phyloP scores from a whole-genome alignment of 1,139 yeast species.

The Kluyveromyces sp. region DNA sequence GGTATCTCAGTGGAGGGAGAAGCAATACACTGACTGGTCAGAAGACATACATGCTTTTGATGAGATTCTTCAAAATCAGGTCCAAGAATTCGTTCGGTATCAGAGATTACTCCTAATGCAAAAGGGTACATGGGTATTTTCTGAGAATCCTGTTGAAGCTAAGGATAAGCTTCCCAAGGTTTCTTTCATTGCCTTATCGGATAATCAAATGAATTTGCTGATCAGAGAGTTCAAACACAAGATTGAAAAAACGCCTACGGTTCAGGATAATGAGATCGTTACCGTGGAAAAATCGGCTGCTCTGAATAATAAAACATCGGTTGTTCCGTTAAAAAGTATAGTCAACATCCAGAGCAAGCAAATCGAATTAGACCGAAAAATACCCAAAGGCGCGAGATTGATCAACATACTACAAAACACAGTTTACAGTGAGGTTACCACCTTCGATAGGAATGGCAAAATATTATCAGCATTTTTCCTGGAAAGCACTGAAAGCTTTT shows the following conservation, averaged over 20 bases:
- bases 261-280: conserved; percentile 43
- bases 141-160: conserved; percentile 52
- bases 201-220: conserved; percentile 58
- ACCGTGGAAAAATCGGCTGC: conserved; percentile 19
- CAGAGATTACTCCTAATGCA: conserved; percentile 68
- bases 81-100: conserved; percentile 68
- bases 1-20: conserved; percentile 38
- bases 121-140: conserved; percentile 79
- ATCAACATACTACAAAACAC: conserved; percentile 49
- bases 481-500: conserved; percentile 64
- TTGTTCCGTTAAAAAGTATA: conserved; percentile 26
- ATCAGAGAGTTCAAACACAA: conserved; percentile 53
- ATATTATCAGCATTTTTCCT: conserved; percentile 53
- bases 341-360: conserved; percentile 20
- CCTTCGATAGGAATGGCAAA: conserved; percentile 40
- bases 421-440: conserved; percentile 48
- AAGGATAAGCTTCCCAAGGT: conserved; percentile 33
- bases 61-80: conserved; percentile 48
- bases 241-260: conserved; percentile 45
- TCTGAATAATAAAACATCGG: conserved; percentile 27
- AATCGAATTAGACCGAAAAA: conserved; percentile 13
- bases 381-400: conserved; percentile 33
- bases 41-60: conserved; percentile 43
- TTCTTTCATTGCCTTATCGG: conserved; percentile 60
- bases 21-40: conserved; percentile 32